Percentiles rank a stretch among this genome's conserved stretches.
Conservation (phyloP, 148 eudicot genomes). For the Bassia scoparia region DNA sequence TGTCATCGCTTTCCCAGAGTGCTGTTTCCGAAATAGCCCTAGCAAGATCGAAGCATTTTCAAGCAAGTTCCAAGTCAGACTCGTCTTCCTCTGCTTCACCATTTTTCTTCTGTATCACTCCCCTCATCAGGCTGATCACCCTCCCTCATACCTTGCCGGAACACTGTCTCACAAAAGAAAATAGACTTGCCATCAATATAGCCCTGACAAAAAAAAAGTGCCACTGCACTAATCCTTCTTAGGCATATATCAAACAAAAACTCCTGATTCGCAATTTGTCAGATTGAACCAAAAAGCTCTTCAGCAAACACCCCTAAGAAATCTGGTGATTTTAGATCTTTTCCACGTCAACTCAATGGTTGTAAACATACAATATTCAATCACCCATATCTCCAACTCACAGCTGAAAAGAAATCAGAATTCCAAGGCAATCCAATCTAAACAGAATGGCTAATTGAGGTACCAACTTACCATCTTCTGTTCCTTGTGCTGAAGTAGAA, state of each 20-base stretch:
- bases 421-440: too few relatives aligned
- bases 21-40: slow-evolving; percentile 86
- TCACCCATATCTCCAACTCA: background rate
- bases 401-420: background rate
- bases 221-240: background rate
- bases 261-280: background rate
- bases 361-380: background rate
- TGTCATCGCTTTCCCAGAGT: slow-evolving; percentile 65
- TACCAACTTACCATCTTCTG: slow-evolving; percentile 42
- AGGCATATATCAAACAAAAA: background rate
- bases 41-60: slow-evolving; percentile 97
- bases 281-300: background rate
- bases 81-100: slow-evolving; percentile 87
- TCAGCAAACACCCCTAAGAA: background rate
- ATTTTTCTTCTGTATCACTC: slow-evolving; percentile 63
- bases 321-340: background rate
- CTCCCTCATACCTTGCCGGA: slow-evolving; percentile 43
- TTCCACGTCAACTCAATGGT: background rate
- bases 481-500: slow-evolving; percentile 40
- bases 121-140: slow-evolving; percentile 56
- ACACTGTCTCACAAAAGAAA: slow-evolving; percentile 26
- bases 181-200: background rate
- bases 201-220: background rate
- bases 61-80: slow-evolving; percentile 90
- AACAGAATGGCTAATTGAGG: too few relatives aligned